Evolutionary conservation across 2,329 filamentous ascomycete genomes (phyloP).

Genomic region (Plenodomus biglobosus): DNA sequence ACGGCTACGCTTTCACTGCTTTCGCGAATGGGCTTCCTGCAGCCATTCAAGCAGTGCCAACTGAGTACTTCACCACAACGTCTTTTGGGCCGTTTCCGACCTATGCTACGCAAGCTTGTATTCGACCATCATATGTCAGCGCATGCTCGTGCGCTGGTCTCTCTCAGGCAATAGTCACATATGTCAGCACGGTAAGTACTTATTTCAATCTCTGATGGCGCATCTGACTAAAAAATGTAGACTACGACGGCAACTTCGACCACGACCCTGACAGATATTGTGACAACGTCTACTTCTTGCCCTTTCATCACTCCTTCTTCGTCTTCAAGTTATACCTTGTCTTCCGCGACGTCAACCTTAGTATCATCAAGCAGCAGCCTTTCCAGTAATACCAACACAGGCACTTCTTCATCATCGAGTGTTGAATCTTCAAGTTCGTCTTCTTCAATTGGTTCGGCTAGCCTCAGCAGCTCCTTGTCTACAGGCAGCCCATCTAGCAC

Average conservation of each 20-base stretch:
- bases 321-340: not conserved
- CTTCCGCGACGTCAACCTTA: not conserved
- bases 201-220: not conserved
- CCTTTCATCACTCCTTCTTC: not conserved
- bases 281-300: slow-evolving; percentile 13
- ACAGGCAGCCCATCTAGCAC: too few relatives aligned
- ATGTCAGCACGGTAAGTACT: slow-evolving; percentile 24
- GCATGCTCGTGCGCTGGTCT: slow-evolving; percentile 32
- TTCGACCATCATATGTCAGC: slow-evolving; percentile 21
- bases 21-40: slow-evolving; percentile 1
- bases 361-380: slow-evolving; percentile 3
- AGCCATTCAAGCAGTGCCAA: slow-evolving; percentile 12
- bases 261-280: slow-evolving; percentile 12
- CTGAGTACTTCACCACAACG: slow-evolving; percentile 14
- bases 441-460: not conserved
- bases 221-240: slow-evolving; percentile 11
- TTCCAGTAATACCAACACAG: not conserved
- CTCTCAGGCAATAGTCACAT: slow-evolving; percentile 14
- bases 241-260: slow-evolving; percentile 16
- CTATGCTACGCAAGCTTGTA: slow-evolving; percentile 25
- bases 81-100: slow-evolving; percentile 24
- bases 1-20: not conserved
- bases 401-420: not conserved
- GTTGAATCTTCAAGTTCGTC: not conserved
- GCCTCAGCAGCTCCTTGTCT: too few relatives aligned